phyloP scores from a whole-genome alignment of 192 early-diverging fungal genomes.

The Coemansia sp. region DNA sequence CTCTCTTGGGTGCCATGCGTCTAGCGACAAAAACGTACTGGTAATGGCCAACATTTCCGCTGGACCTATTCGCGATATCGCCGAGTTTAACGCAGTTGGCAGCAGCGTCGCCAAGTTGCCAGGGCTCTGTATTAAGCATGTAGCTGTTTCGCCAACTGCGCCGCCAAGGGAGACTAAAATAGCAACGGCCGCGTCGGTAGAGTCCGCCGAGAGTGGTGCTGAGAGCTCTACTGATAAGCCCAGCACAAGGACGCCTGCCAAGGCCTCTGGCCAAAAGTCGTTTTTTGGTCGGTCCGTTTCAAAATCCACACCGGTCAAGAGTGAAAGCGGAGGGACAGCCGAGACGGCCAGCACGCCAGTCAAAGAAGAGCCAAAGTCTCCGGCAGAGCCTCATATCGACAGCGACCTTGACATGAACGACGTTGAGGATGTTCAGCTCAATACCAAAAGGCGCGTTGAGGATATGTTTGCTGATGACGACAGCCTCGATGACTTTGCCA shows the following conservation, averaged over 20 bases:
- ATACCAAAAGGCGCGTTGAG: slow-evolving; percentile 24
- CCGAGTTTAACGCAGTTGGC: slow-evolving; percentile 16
- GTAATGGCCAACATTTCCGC: slow-evolving; percentile 28
- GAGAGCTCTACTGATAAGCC: background rate
- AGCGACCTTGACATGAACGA: slow-evolving; percentile 23
- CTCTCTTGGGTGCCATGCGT: slow-evolving; percentile 16
- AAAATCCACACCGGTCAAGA: slow-evolving; percentile 5
- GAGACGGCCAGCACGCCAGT: background rate
- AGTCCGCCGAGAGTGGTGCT: background rate
- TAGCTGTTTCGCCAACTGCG: background rate
- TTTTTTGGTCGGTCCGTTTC: slow-evolving; percentile 30
- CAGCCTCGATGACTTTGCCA: background rate
- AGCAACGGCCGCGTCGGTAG: background rate
- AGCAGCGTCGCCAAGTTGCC: slow-evolving; percentile 19
- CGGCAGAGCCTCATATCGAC: background rate
- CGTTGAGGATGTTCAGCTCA: slow-evolving; percentile 2
- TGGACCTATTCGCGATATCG: slow-evolving; percentile 33
- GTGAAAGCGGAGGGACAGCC: background rate
- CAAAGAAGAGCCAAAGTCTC: background rate
- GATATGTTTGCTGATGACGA: slow-evolving; percentile 49
- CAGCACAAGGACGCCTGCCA: background rate
- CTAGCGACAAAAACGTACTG: slow-evolving; percentile 8
- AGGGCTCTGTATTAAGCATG: background rate
- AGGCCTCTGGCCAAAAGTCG: slow-evolving; percentile 9
- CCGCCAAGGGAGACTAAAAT: background rate